A percentile compares a stretch with the other conserved stretches of the same genome.
Evolutionary conservation across 257 asterid genomes (phyloP).

Genomic region (Echium plantagineum): DNA sequence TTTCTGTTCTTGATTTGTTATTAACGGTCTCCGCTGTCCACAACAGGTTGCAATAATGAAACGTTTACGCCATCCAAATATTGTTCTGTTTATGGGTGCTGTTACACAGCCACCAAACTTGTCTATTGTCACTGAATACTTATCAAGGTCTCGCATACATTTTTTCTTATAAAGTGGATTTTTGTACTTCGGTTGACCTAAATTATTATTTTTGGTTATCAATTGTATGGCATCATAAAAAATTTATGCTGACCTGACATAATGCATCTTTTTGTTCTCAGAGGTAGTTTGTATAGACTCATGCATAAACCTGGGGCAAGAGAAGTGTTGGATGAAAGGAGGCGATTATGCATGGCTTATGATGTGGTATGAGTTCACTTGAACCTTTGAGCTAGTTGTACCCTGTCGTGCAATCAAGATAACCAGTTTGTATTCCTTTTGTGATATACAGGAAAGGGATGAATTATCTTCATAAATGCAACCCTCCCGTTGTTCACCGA

Average conservation of each 20-base stretch:
- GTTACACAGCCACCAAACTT: slow-evolving; percentile 83
- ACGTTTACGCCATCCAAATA: slow-evolving; percentile 89
- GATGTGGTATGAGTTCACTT: slow-evolving; percentile 54
- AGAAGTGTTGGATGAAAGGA: slow-evolving; percentile 78
- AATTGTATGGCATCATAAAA: slow-evolving; percentile 1
- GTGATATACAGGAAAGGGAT: slow-evolving; percentile 71
- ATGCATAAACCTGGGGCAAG: slow-evolving; percentile 74
- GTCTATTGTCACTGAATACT: slow-evolving; percentile 88
- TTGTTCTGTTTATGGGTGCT: slow-evolving; percentile 98
- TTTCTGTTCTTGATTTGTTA: not conserved
- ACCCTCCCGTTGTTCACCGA: slow-evolving; percentile 89
- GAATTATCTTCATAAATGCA: slow-evolving; percentile 88
- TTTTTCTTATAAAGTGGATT: not conserved
- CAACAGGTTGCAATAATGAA: slow-evolving; percentile 86
- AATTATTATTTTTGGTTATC: not conserved
- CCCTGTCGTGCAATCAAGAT: not conserved
- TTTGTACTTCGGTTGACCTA: not conserved
- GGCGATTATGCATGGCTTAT: slow-evolving; percentile 82
- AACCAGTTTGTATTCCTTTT: not conserved
- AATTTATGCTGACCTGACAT: slow-evolving; percentile 12
- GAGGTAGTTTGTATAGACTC: slow-evolving; percentile 86
- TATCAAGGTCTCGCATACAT: slow-evolving; percentile 47
- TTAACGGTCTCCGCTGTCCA: slow-evolving; percentile 10
- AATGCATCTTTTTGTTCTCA: slow-evolving; percentile 22
- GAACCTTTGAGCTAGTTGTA: slow-evolving; percentile 2